Base-by-base conservation (phyloP, 345 rosid genomes). In the Draba incana region DNA sequence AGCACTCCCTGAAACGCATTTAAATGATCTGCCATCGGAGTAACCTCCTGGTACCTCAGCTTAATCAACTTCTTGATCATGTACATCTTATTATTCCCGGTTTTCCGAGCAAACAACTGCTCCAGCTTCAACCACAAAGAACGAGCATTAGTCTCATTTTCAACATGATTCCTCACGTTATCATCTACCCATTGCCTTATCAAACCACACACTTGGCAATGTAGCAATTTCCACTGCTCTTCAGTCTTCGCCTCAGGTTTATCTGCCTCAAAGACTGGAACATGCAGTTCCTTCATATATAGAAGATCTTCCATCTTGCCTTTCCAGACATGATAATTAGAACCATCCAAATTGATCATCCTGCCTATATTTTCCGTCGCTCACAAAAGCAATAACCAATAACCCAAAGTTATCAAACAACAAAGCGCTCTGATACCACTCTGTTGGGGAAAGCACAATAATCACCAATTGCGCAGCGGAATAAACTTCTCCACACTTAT, bases 51-150 rank as follows among this genome's bases (percentile, higher is more conserved):
- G 10, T 39, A 39, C 13, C 13, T 2, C 13, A 39, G 9, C 47
- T 12, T 1, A 43, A 12, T 3, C 4, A 43, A 12, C 15, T 43
- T 47, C 30, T 28, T 28, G 30, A 28, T 28, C 30, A 28, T 28
- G 30, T 28, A 28, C 30, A 28, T 28, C 3, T 28, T 28, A 7
- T 33, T 39, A 24, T 39, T 42, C 16, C 20, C 49, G 8, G 20
- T 59, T 35, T 59, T 59, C 13, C 8, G 48, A 24, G 64, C 49
- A 59, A 9, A 59, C 8, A 59, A 24, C 7, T 41, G 12, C 35
- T 59, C 12, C 7, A 42, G 8, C 8, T 59, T 59, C 33, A 59
- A 59, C 49, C 20, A 59, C 23, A 59, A 59, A 13, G 12, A 13
- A 42, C 28, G 12, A 59, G 49, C 64, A 59, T 12, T 2, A 12